These are phyloP conservation scores for Stephania cephalantha DNA, from an alignment of 164 flowering plant species.

Conservation along the genomic window DNA sequence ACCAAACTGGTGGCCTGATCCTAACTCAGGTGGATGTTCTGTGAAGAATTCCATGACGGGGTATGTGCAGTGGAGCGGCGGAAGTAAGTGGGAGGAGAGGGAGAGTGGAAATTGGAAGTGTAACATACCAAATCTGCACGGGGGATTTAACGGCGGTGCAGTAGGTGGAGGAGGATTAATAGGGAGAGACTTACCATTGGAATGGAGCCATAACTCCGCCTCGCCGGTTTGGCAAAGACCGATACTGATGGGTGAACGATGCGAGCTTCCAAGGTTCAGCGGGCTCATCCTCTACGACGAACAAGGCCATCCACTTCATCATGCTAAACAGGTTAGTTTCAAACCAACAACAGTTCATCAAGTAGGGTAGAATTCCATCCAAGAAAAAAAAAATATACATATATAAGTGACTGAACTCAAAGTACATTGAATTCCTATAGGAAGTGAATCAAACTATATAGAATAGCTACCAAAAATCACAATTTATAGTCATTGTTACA, in stretches of 20 bases:
- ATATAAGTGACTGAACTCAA: too few relatives aligned
- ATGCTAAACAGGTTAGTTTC: slow-evolving; percentile 9
- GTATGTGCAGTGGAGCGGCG: slow-evolving; percentile 51
- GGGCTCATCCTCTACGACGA: slow-evolving; percentile 61
- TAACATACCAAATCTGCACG: slow-evolving; percentile 26
- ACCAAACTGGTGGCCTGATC: background rate
- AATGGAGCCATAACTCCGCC: slow-evolving; percentile 31
- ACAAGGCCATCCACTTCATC: slow-evolving; percentile 35
- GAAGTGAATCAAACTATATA: too few relatives aligned
- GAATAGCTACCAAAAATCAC: too few relatives aligned
- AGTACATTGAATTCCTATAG: too few relatives aligned
- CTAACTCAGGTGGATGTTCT: slow-evolving; percentile 22
- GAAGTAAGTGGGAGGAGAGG: slow-evolving; percentile 32
- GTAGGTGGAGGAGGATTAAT: slow-evolving; percentile 2
- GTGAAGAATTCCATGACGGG: slow-evolving; percentile 40
- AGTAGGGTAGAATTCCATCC: too few relatives aligned
- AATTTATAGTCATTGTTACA: too few relatives aligned
- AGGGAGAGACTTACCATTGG: background rate
- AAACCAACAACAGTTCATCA: too few relatives aligned
- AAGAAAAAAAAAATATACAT: too few relatives aligned
- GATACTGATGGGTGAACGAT: slow-evolving; percentile 64
- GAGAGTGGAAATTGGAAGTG: slow-evolving; percentile 18
- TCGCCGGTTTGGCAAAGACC: slow-evolving; percentile 89
- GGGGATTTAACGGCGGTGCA: slow-evolving; percentile 2
- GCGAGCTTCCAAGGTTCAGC: slow-evolving; percentile 79